Evolutionary conservation across 495 filamentous ascomycete species (phyloP), one percentile per base, ranked within the genome.

Genomic region (Diplogelasinospora grovesii): DNA sequence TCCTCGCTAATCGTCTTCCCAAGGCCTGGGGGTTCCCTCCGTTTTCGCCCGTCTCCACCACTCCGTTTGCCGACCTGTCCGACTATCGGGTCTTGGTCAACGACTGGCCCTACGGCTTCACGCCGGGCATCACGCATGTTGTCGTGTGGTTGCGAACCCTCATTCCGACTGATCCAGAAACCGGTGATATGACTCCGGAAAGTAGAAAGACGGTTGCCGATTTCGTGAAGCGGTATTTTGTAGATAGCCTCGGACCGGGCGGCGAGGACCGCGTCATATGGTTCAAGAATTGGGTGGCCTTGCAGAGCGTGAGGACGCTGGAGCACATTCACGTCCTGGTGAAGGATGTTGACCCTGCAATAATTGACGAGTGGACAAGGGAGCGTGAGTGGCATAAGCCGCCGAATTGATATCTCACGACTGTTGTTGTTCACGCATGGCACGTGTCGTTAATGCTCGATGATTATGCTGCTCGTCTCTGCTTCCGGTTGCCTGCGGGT

Each of bases 241-340:
- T 74, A 4, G 64, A 72, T 29, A 61, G 68, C 9, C 58, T 90
- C 39, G 77, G 66, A 0, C 52, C 63, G 3, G 61, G 52, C 18
- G 64, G 61, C 21, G 62, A 69, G 19, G 70, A 77, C 5, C 75
- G 73, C 43, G 85, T 95, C 45, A 44, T 89, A 50, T 96, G 86
- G 85, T 95, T 95, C 56, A 95, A 94, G 73, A 96, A 96, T 54
- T 93, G 85, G 84, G 79, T 78, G 35, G 76, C 75, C n/a, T 59
- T 94, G 56, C 88, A 95, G 66, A 93, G 87, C 58, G 87, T 96
- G 34, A 68, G 83, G 36, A 74, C 78, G 5, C 61, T 95, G 41
- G 89, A 94, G 50, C 89, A 73, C 42, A 58, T 73, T 21, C 69
- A 73, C 44, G 66, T 87, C 10, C 59, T 88, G 43, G 65, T 88